phyloP scores from a whole-genome alignment of 495 filamentous ascomycete species.

The Usnea hakonensis region DNA sequence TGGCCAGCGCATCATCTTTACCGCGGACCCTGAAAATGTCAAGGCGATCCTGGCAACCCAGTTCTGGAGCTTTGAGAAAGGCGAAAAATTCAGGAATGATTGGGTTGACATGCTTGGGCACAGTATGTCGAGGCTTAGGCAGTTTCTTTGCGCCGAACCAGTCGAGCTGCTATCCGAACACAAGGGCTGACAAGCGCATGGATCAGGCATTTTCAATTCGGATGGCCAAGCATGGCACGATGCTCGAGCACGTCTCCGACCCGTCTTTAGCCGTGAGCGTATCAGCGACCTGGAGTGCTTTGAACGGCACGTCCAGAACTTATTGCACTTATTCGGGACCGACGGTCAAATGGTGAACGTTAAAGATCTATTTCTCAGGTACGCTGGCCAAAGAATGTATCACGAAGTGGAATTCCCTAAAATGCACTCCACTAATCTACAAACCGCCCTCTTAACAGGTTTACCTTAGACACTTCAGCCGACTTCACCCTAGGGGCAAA shows the following conservation, averaged over 20 bases:
- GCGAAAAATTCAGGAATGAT: background rate
- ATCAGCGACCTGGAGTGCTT: slow-evolving; percentile 49
- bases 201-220: slow-evolving; percentile 40
- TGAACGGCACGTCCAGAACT: slow-evolving; percentile 47
- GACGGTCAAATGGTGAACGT: slow-evolving; percentile 46
- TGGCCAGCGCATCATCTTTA: background rate
- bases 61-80: background rate
- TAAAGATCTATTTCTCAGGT: slow-evolving; percentile 47
- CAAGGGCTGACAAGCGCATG: slow-evolving; percentile 30
- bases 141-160: background rate
- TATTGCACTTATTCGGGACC: slow-evolving; percentile 36
- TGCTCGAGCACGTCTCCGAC: slow-evolving; percentile 51
- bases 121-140: background rate
- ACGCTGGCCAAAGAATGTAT: background rate
- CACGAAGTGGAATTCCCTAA: background rate
- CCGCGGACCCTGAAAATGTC: background rate
- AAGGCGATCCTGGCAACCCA: background rate
- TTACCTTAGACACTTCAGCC: background rate
- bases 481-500: background rate
- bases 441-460: background rate
- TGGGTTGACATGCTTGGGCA: background rate
- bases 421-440: background rate
- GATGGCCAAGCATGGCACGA: slow-evolving; percentile 35
- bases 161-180: background rate
- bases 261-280: slow-evolving; percentile 51